Base-by-base conservation (phyloP, 108 stramenopile species). In the Nitzschia palea region DNA sequence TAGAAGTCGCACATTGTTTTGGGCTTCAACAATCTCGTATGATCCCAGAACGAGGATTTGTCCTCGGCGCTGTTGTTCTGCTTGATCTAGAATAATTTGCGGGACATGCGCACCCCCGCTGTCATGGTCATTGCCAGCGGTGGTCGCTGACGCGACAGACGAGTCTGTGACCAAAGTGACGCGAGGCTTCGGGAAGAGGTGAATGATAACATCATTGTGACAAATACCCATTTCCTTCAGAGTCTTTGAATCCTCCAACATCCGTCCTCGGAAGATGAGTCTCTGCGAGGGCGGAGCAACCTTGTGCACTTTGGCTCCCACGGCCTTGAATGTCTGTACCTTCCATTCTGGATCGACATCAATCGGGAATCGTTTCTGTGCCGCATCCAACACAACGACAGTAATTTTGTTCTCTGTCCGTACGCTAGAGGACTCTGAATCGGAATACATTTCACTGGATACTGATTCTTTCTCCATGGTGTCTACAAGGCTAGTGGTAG, bases 181-280 rank as follows among this genome's bases (percentile, higher is more conserved):
- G 33, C 85, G 80, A 9, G 91, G 91, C 53, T 90, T 93, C 1
- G 91, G 91, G 70, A 93, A 90, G 3, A 93, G 55, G 55, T 93
- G 91, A 26, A 93, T 51, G 55, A 93, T 93, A 12, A 70, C 70
- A 20, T 78, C 77, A 50, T 76, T 52, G 20, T 67, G 58, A 32
- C 55, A 56, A 33, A 93, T 83, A 6, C 83, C 81, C 45, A 48
- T 53, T 26, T 88, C 82, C 22, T 56, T 36, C 23, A 93, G 61
- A 3, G 64, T 65, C 12, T 71, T 74, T 0, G 61, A 40, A 20
- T 78, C 75, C 37, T 88, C 83, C 9, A 93, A 56, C 62, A 93
- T 67, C 66, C 81, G 73, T 20, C 91, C 91, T 55, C 84, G 81
- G 65, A 80, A 86, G 27, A 93, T 90, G 4, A 93, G 65, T 22